Evolutionary conservation across 441 rosid species (phyloP), one percentile per base, ranked within the genome.

Genomic region (Bruguiera hainesii): DNA sequence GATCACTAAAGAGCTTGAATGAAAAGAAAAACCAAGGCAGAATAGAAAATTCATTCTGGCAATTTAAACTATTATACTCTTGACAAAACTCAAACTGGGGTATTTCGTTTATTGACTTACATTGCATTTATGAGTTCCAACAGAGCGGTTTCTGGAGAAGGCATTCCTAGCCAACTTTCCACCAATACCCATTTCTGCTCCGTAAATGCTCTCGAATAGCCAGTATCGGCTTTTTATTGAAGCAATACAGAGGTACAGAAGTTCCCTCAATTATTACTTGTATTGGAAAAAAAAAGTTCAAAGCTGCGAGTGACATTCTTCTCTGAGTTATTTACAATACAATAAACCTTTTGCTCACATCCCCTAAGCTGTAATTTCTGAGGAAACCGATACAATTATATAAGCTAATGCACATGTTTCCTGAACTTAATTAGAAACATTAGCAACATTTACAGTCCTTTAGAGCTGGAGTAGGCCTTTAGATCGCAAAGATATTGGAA

Each of bases 121-220:
- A 61, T 71, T 76, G 76, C 69, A 76, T 49, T 82, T 81, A 33
- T 73, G 80, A 63, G 78, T 50, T n/a, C 75, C 73, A 64, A 71
- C 63, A 56, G 87, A 81, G 60, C 84, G 80, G 81, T 74, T 83
- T 73, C 87, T 85, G 35, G 85, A 84, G 86, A 90, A 86, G 73
- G 87, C 83, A 64, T 81, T 84, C 80, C 76, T 87, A 42, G 87
- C 91, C 42, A 88, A 53, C 80, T 80, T 93, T 71, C 88, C 85
- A 42, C 88, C 81, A 67, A 90, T 84, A 29, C 98, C 97, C 98
- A 93, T 90, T 70, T 78, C 65, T n/a, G 42, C 21, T 57, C 37
- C 62, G 56, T 31, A 67, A 69, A 51, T 70, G 56, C 64, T 56
- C 64, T 73, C 63, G 29, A 68, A 20, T 60, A 61, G 61, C 66